phyloP scores from a whole-genome alignment of 176 grass and related monocot genomes.

The Cenchrus americanus region DNA sequence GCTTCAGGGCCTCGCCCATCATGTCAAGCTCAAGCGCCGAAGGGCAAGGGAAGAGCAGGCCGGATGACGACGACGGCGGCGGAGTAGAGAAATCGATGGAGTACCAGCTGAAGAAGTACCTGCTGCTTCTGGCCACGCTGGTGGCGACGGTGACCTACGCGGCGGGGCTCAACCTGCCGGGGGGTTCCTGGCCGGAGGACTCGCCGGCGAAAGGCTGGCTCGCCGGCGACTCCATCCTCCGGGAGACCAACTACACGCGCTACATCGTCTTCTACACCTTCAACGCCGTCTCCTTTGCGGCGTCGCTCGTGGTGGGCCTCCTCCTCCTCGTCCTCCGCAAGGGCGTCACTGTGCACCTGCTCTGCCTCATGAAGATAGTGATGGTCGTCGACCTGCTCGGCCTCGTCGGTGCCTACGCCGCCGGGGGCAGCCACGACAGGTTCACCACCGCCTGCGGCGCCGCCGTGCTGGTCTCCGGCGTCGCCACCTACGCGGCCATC shows the following conservation, averaged over 20 bases:
- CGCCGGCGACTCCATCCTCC: conserved; percentile 13
- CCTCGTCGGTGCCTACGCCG: conserved; percentile 24
- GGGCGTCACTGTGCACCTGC: neutral
- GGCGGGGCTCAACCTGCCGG: conserved; percentile 26
- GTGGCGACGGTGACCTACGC: conserved; percentile 29
- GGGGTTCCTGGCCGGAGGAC: conserved; percentile 40
- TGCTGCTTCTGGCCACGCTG: conserved; percentile 31
- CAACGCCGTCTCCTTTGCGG: too few relatives aligned
- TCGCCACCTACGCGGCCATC: neutral
- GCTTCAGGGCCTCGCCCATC: too few relatives aligned
- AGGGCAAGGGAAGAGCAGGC: too few relatives aligned
- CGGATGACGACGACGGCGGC: too few relatives aligned
- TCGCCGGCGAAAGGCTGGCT: too few relatives aligned
- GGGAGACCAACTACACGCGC: neutral
- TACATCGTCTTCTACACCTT: neutral
- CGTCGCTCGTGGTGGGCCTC: neutral
- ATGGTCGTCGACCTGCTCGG: neutral
- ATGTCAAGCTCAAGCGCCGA: too few relatives aligned
- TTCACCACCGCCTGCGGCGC: conserved; percentile 6
- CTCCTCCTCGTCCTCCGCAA: neutral
- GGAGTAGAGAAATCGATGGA: neutral
- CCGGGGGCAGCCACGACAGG: neutral
- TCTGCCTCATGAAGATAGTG: neutral
- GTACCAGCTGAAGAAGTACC: conserved; percentile 9
- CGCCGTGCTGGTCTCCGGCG: neutral